Evolutionary conservation across 352 stramenopile genomes (phyloP), one percentile per base, ranked within the genome.

Genomic region (Phytophthora crassamura): DNA sequence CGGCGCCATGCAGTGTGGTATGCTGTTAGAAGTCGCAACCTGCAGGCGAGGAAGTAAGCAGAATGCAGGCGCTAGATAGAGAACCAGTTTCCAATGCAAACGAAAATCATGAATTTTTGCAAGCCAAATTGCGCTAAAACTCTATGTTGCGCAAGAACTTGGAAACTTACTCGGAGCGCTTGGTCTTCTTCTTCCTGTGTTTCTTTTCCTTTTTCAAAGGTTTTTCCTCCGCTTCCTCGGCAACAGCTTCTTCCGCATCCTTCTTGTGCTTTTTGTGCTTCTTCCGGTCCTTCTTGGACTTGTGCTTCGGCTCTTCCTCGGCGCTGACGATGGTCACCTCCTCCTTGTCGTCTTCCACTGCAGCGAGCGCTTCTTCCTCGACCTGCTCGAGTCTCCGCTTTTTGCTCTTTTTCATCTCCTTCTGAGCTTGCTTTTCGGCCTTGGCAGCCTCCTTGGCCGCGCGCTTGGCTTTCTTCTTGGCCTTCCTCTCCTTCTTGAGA

Each of bases 11-110:
- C 76, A 90, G 52, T 52, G 91, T 49, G 88, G 78, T 34, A 88
- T 88, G 72, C 49, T 89, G 39, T 74, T 93, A 55, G 84, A 93
- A 60, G 78, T 93, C n/a, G 84, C 81, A 16, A 86, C 68, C 40
- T 78, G 75, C 30, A 70, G 38, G 5, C 49, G 35, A 53, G 35
- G 25, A 71, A 59, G 55, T 69, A 60, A n/a, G n/a, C n/a, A n/a
- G n/a, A n/a, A n/a, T n/a, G 22, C 22, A 25, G 22, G 3, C 22
- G 22, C 22, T 25, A 25, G 22, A 69, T 59, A 72, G 42, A 72
- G 51, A 52, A 33, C 12, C 42, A 55, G 14, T 54, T 47, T 9
- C 36, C 42, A 53, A 67, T 67, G 20, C 57, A 57, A 56, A 59
- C 30, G 45, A 54, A 47, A 8, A 45, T 50, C 42, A 67, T 67